Evolutionary conservation across 2,329 filamentous ascomycete genomes (phyloP), one percentile per base, ranked within the genome.

Genomic region (Phaeophleospora eucalypticola): DNA sequence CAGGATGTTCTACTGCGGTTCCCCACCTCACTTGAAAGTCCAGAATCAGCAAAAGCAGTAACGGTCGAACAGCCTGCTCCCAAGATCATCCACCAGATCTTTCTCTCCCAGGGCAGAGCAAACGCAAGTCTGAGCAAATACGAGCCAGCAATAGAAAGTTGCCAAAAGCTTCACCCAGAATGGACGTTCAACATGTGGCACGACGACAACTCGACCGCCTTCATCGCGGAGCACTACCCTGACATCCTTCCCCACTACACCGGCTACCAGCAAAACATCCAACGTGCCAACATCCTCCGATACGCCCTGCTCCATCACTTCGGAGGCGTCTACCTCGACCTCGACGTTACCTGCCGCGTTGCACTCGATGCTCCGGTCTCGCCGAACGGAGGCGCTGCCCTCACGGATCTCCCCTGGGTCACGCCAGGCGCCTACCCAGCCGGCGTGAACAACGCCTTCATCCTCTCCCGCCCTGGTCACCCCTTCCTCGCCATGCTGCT

Each of bases 381-480:
- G 14, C 19, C 40, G 17, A 35, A 39, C 6, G 43, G 32, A 24
- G 40, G 44, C 2, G 38, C 43, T 20, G 29, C 48, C 9, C 49
- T 62, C 9, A 56, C 51, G 1, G 51, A 55, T 36, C 43, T 59
- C 1, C 58, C 59, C 12, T 58, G 48, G 32, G 33, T 63, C 15
- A 59, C 57, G 3, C 57, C 60, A 2, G 59, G 54, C 16, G 59
- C 60, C 3, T 57, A 58, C 19, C 59, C 60, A 3, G 60, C 59
- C 8, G 60, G 60, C 3, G 57, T 62, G n/a, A 63, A 62, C 46
- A 63, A 63, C 41, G 60, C 60, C 4, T 63, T 63, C 52, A 63
- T 63, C 18, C 51, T 63, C 15, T 44, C 58, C 3, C 48, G 51
- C 10, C 50, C 58, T 17, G 40, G 44, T 14, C 60, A 63, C 43